phyloP scores from a whole-genome alignment of 805 yeast genomes.

The Maudiozyma turicensis region DNA sequence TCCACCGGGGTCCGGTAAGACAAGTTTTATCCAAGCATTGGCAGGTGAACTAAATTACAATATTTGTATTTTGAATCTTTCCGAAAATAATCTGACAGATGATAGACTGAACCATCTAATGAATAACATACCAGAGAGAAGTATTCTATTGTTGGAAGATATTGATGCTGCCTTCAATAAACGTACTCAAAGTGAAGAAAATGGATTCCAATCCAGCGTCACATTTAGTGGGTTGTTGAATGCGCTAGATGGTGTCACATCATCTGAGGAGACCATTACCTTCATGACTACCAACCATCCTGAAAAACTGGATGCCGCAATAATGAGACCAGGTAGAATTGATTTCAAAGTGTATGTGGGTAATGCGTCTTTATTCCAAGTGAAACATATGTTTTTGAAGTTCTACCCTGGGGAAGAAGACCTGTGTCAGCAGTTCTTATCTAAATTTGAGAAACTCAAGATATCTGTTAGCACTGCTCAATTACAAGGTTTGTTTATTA shows the following conservation, averaged over 20 bases:
- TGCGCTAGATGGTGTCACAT: slow-evolving; percentile 94
- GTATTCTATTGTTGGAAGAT: slow-evolving; percentile 79
- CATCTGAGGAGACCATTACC: slow-evolving; percentile 92
- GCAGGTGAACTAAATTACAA: slow-evolving; percentile 96
- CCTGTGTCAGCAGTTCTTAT: slow-evolving; percentile 37
- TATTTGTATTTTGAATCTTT: slow-evolving; percentile 82
- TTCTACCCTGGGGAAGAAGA: slow-evolving; percentile 62
- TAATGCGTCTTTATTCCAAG: slow-evolving; percentile 80
- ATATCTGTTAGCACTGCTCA: slow-evolving; percentile 70
- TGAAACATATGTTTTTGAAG: slow-evolving; percentile 72
- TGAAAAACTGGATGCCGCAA: slow-evolving; percentile 84
- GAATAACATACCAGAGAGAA: slow-evolving; percentile 91
- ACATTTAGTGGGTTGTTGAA: slow-evolving; percentile 91
- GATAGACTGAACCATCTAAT: slow-evolving; percentile 89
- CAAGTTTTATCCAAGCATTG: slow-evolving; percentile 89
- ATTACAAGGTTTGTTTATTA: slow-evolving; percentile 89
- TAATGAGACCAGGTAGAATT: slow-evolving; percentile 89
- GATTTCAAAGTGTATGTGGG: slow-evolving; percentile 76
- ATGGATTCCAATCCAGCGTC: slow-evolving; percentile 78
- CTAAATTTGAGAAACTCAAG: slow-evolving; percentile 4
- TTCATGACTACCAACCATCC: slow-evolving; percentile 99
- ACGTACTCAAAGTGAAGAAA: slow-evolving; percentile 64
- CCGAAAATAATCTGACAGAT: slow-evolving; percentile 88
- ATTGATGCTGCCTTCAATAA: slow-evolving; percentile 91
- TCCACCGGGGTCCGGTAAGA: slow-evolving; percentile 96